Percentiles rank a stretch among this genome's conserved stretches.
Evolutionary conservation across 2,329 filamentous ascomycete genomes (phyloP).

Genomic region (Penicillium rolfsii): DNA sequence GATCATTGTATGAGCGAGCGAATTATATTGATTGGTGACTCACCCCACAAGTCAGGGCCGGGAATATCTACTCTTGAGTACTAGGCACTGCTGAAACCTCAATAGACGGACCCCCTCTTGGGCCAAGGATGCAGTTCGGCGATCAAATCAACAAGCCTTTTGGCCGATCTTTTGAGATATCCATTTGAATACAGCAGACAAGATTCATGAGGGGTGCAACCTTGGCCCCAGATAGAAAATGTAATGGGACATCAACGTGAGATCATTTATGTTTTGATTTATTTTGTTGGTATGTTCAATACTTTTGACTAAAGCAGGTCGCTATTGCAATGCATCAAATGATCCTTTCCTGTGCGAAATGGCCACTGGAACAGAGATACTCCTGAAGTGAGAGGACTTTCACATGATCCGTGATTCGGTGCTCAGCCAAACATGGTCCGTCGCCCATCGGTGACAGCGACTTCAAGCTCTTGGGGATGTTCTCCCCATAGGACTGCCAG

Average conservation of each 20-base stretch:
- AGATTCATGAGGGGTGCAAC: background rate
- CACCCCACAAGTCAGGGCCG: background rate
- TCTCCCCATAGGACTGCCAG: background rate
- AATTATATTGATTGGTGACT: background rate
- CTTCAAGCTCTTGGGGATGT: background rate
- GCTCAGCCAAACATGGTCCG: slow-evolving; percentile 19
- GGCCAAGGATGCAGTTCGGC: background rate
- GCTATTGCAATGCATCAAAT: background rate
- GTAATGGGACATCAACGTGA: background rate
- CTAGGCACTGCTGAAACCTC: background rate
- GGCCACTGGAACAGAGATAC: background rate
- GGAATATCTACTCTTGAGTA: background rate
- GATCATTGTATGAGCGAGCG: background rate
- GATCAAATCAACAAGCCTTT: background rate
- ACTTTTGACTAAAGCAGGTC: background rate
- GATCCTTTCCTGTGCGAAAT: background rate
- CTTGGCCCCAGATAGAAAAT: background rate
- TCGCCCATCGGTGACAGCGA: background rate
- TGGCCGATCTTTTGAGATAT: background rate
- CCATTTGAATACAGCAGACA: too few species aligned
- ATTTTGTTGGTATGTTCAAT: background rate
- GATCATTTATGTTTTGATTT: background rate
- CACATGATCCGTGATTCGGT: background rate
- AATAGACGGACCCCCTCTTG: background rate
- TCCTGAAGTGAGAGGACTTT: too few species aligned